Evolutionary conservation across 345 rosid species (phyloP).

Genomic region (Citrus unshiu): DNA sequence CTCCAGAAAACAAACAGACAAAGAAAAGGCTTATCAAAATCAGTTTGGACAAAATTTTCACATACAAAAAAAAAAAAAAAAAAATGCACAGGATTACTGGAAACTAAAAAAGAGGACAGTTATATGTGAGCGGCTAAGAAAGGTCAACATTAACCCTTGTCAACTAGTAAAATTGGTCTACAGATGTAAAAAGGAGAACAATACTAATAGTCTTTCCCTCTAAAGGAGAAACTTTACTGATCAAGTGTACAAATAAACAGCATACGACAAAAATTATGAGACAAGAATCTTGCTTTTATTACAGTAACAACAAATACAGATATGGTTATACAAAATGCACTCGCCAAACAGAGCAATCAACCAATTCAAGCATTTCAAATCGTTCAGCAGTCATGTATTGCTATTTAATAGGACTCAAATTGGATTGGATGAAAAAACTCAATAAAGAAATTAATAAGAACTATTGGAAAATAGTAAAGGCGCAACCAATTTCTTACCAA

Average conservation of each 20-base stretch:
- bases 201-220: background rate
- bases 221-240: background rate
- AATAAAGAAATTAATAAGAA: background rate
- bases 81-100: background rate
- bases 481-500: background rate
- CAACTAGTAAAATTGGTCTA: background rate
- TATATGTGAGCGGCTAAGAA: background rate
- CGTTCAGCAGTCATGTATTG: background rate
- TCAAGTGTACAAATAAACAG: slow-evolving; percentile 1
- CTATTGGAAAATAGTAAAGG: background rate
- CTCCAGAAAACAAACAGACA: background rate
- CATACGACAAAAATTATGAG: background rate
- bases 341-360: background rate
- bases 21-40: background rate
- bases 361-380: slow-evolving; percentile 5
- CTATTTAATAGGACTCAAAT: background rate
- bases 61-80: background rate
- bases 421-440: background rate
- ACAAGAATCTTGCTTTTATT: background rate
- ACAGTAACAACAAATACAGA: background rate
- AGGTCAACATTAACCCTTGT: background rate
- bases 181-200: background rate
- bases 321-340: background rate
- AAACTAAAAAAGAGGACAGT: background rate
- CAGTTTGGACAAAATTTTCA: background rate